These are phyloP conservation scores for Rhizophora mangle DNA, from an alignment of 345 rosid genomes.

Conservation along the genomic window DNA sequence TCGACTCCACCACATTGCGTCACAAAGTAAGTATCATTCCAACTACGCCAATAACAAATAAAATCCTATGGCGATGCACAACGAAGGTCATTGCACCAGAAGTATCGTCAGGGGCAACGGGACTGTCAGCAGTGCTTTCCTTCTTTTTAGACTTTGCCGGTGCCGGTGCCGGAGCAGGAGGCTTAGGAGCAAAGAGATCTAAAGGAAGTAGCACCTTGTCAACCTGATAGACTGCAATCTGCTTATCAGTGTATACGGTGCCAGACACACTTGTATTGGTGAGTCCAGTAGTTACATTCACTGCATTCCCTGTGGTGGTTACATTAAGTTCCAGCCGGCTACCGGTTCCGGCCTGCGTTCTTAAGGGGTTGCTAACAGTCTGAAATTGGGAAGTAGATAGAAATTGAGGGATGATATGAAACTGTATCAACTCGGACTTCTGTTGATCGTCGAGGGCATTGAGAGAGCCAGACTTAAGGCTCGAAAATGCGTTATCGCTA, in stretches of 20 bases:
- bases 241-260: conserved; percentile 28
- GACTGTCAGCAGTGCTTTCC: conserved; percentile 8
- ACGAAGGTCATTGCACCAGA: conserved; percentile 20
- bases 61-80: not conserved
- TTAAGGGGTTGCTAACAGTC: conserved; percentile 42
- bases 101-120: conserved; percentile 17
- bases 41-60: conserved; percentile 3
- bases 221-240: conserved; percentile 37
- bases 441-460: conserved; percentile 32
- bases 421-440: conserved; percentile 37
- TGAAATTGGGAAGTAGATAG: conserved; percentile 33
- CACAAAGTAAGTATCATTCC: conserved; percentile 13
- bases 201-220: conserved; percentile 43
- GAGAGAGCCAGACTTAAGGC: conserved; percentile 41
- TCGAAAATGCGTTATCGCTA: conserved; percentile 30
- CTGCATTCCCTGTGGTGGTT: conserved; percentile 29
- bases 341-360: conserved; percentile 41
- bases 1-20: not conserved
- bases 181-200: conserved; percentile 32
- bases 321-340: conserved; percentile 26
- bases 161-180: conserved; percentile 42
- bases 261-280: conserved; percentile 39
- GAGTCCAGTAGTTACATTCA: conserved; percentile 38
- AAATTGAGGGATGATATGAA: conserved; percentile 34
- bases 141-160: conserved; percentile 34